These are phyloP conservation scores for Pythium dissotocum DNA, from an alignment of 352 stramenopile genomes.

Conservation along the genomic window DNA sequence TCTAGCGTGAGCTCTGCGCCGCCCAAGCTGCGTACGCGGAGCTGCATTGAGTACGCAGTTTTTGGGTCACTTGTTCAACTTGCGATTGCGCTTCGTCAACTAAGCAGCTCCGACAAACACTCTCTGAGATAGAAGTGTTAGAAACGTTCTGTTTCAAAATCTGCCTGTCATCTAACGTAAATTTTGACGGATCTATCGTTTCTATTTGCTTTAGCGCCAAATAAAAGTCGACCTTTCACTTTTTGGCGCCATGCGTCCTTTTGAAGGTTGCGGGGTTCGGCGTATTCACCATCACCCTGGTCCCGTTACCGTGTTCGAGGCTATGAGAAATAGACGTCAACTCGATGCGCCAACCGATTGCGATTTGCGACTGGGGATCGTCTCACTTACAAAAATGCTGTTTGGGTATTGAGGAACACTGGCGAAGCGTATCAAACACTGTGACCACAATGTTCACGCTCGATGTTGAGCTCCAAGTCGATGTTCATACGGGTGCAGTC, in stretches of 20 bases:
- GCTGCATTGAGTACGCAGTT: constrained; percentile 15
- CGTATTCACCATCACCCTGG: too few species aligned
- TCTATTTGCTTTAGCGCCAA: background rate
- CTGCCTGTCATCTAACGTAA: too few species aligned
- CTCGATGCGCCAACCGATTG: background rate
- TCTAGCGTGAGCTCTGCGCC: constrained; percentile 57
- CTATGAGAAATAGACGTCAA: background rate
- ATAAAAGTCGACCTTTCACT: background rate
- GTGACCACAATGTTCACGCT: background rate
- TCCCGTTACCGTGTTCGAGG: too few species aligned
- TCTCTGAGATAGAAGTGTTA: background rate
- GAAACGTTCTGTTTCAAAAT: background rate
- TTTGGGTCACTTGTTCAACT: background rate
- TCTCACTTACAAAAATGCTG: too few species aligned
- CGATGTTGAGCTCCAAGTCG: too few species aligned
- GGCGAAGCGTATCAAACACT: too few species aligned
- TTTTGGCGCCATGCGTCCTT: too few species aligned
- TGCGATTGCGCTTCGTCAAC: background rate
- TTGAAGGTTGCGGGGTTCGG: too few species aligned
- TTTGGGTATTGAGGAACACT: too few species aligned
- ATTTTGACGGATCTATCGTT: background rate
- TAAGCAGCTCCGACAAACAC: background rate
- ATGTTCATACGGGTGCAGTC: too few species aligned
- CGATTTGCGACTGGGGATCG: background rate
- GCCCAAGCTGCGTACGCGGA: constrained; percentile 57